These are phyloP conservation scores for Ogataea hybrid DNA, from an alignment of 1,139 yeast species.

Conservation along the genomic window DNA sequence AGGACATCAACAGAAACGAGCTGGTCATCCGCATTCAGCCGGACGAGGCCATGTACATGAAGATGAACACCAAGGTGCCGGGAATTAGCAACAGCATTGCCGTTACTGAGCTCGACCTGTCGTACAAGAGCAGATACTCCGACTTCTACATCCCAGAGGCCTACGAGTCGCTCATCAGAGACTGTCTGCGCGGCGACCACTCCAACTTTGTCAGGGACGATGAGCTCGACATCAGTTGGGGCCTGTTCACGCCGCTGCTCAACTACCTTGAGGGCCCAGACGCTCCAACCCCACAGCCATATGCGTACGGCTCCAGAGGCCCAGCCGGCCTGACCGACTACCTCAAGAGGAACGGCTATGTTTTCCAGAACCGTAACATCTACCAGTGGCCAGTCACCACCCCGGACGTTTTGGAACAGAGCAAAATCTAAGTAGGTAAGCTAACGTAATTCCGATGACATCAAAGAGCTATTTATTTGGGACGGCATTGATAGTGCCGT, in stretches of 20 bases:
- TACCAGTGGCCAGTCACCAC: slow-evolving; percentile 85
- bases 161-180: slow-evolving; percentile 92
- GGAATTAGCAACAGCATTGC: slow-evolving; percentile 82
- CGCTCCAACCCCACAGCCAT: slow-evolving; percentile 61
- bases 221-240: slow-evolving; percentile 93
- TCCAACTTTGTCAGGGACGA: slow-evolving; percentile 98
- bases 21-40: slow-evolving; percentile 94
- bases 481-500: neutral
- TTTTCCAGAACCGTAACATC: slow-evolving; percentile 52
- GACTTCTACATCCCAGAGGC: slow-evolving; percentile 98
- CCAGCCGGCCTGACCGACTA: slow-evolving; percentile 66
- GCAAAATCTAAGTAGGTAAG: slow-evolving; percentile 22
- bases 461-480: neutral
- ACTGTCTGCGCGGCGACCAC: slow-evolving; percentile 88
- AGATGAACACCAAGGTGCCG: slow-evolving; percentile 90
- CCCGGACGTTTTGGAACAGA: slow-evolving; percentile 38
- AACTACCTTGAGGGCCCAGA: slow-evolving; percentile 69
- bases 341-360: slow-evolving; percentile 68
- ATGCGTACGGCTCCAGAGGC: slow-evolving; percentile 91
- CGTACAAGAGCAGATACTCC: slow-evolving; percentile 77
- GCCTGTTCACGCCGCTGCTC: slow-evolving; percentile 86
- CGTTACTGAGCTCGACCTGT: slow-evolving; percentile 85
- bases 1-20: slow-evolving; percentile 84
- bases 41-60: slow-evolving; percentile 87
- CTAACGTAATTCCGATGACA: slow-evolving; percentile 3